Evolutionary conservation across 306 rosid species (phyloP), one percentile per base, ranked within the genome.

Genomic region (Senna tora): DNA sequence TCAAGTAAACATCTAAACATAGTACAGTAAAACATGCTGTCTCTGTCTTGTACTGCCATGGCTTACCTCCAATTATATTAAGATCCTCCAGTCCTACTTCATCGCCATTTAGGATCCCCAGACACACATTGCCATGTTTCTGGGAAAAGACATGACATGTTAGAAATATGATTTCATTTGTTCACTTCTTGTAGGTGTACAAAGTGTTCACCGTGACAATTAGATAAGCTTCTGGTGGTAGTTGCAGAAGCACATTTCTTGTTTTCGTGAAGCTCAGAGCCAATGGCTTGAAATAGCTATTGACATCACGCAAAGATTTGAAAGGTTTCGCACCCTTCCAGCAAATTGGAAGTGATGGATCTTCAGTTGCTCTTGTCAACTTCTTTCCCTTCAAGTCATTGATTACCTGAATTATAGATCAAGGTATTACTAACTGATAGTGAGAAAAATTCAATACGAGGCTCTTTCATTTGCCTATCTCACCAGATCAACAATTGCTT

Each of bases 271-370:
- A 87, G 82, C 81, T 83, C 73, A 91, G 32, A 6, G 65, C 60
- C 4, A 93, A 13, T 14, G 94, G 85, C 76, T 87, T 85, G 66
- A 93, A 93, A 82, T 77, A 72, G 62, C 19, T 51, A 14, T 41
- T 77, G 17, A 62, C 89, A 7, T 90, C 96, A 10, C 52, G 14
- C 8, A 89, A 16, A 43, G 92, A 78, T 82, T 66, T 82, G 76
- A 89, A 89, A 19, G 90, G 74, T 51, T 84, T 84, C 67, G 67
- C 10, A 56, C 97, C 92, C 79, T 87, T 89, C 98, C 97, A 93
- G 83, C 97, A 93, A 7, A 84, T 15, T 15, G 94, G 84, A 19
- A 89, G 85, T 6, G 94, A 11, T 46, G 15, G 8, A 65, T 93
- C 96, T 7, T 77, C 73, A 4, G 83, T 6, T 16, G 87, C 81